Base-by-base conservation (phyloP, 139 green algal genomes). In the Asterochloris sp. region DNA sequence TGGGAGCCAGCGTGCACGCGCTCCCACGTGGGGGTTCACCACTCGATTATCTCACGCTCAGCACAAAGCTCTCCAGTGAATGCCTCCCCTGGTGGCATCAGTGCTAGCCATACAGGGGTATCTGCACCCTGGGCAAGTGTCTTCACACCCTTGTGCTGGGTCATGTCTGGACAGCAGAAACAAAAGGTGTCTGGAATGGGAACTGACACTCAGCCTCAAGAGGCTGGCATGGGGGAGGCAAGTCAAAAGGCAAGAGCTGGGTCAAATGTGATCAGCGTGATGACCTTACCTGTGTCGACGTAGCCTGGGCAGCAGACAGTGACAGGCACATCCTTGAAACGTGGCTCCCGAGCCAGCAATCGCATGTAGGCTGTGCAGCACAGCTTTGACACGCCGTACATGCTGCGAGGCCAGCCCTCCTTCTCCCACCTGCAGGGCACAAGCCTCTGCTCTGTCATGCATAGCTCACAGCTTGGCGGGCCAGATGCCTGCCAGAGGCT, bases 331-430 rank as follows among this genome's bases (percentile, higher is more conserved):
- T 80, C 75, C 0, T 63, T 15, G 11, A 69, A 27, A 71, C 85
- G 47, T 47, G 91, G 67, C 84, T 94, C 69, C 66, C 86, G 13
- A 1, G 90, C 92, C 78, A 93, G 79, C 8, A 92, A 54, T 11
- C 90, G 77, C 1, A 87, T 92, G 86, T 92, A 94, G n/a, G 83
- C 83, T 13, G 60, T 80, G 80, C 91, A 79, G 9, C 76, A 79
- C 27, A 90, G 82, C 83, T 95, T 94, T 82, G 68, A 87, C 17
- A 94, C 82, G 74, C 91, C 91, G 80, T 93, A 91, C 87, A 91
- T 91, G 67, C 76, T 85, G 38, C 74, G 69, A 21, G 89, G 88
- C 85, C 85, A 92, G 21, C 87, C 87, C 19, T 61, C 26, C 12
- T 16, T 11, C 28, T 11, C 16, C 12, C 63, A 64, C 81, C 81